phyloP scores from a whole-genome alignment of 2,329 filamentous ascomycete species.

The Talaromyces piceae region DNA sequence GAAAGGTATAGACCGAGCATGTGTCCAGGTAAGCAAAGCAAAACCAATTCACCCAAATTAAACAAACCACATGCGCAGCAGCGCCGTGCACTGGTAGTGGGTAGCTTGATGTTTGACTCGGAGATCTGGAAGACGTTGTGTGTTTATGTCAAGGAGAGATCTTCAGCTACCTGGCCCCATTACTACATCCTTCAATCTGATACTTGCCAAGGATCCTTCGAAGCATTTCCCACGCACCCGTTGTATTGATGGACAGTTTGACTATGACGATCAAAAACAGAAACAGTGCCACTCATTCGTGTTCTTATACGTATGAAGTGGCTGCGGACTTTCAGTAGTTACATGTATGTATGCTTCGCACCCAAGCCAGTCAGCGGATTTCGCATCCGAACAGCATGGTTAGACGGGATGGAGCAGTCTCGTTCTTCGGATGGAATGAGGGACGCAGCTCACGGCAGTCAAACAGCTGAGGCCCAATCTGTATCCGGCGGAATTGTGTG shows the following conservation, averaged over 20 bases:
- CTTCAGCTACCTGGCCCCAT: background rate
- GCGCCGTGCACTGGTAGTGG: too few relatives aligned
- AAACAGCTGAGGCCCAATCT: constrained; percentile 17
- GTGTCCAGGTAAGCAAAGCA: too few relatives aligned
- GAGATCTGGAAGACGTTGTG: background rate
- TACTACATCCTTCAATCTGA: background rate
- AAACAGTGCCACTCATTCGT: too few relatives aligned
- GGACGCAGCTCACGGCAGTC: constrained; percentile 16
- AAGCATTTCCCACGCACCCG: background rate
- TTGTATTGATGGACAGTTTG: too few relatives aligned
- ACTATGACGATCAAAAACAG: too few relatives aligned
- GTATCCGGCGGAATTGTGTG: constrained; percentile 14
- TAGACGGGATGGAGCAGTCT: constrained; percentile 16
- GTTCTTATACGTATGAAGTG: too few relatives aligned
- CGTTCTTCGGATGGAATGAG: constrained; percentile 21
- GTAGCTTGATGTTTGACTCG: background rate
- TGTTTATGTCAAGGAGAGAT: background rate
- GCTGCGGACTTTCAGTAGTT: background rate
- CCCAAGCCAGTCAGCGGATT: constrained; percentile 1
- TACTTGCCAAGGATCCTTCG: background rate
- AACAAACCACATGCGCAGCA: too few relatives aligned
- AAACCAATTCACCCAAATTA: too few relatives aligned
- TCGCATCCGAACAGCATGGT: constrained; percentile 10
- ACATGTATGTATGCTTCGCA: background rate
- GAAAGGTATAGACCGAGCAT: too few relatives aligned